Base-by-base conservation (phyloP, 2,329 filamentous ascomycete species). In the Ophioceras dolichostomum region DNA sequence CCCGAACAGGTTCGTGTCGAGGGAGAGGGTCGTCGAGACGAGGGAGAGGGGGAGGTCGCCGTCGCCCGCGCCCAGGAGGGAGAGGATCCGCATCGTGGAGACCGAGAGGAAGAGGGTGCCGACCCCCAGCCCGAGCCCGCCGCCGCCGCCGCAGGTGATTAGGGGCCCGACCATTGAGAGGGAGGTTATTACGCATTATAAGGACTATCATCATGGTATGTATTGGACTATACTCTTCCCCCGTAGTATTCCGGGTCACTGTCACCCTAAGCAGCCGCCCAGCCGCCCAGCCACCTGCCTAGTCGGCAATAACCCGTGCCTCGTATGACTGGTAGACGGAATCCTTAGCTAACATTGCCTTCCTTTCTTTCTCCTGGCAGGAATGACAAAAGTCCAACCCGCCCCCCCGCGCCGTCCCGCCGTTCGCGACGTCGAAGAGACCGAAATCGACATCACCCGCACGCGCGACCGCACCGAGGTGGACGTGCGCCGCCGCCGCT, bases 181-280 rank as follows among this genome's bases (percentile, higher is more conserved):
- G 51, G 84, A 94, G 53, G 78, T 94, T 41, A 88, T 93, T 46
- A 93, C 85, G 0, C 84, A 91, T 59, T 89, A 91, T 54, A 73
- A 79, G 40, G 83, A 89, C 52, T 81, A 93, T 48, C 83, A 94
- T 52, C 85, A 94, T 59, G 87, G 83, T 85, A 65, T 54, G 76
- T 57, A 12, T 36, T n/a, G 7, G 4, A 39, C 19, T 24, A 29
- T 9, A 16, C 18, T n/a, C 27, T 30, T 36, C 22, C 22, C 22
- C 22, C 22, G 22, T n/a, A n/a, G n/a, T n/a, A n/a, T n/a, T n/a
- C n/a, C n/a, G n/a, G n/a, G n/a, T n/a, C n/a, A n/a, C n/a, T n/a
- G n/a, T n/a, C n/a, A n/a, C n/a, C n/a, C n/a, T n/a, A n/a, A n/a
- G n/a, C n/a, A n/a, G n/a, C n/a, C n/a, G n/a, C n/a, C n/a, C n/a